A percentile compares a stretch with the other conserved stretches of the same genome.
phyloP scores from a whole-genome alignment of 371 early-diverging fungal species.

The Globomyces sp. region DNA sequence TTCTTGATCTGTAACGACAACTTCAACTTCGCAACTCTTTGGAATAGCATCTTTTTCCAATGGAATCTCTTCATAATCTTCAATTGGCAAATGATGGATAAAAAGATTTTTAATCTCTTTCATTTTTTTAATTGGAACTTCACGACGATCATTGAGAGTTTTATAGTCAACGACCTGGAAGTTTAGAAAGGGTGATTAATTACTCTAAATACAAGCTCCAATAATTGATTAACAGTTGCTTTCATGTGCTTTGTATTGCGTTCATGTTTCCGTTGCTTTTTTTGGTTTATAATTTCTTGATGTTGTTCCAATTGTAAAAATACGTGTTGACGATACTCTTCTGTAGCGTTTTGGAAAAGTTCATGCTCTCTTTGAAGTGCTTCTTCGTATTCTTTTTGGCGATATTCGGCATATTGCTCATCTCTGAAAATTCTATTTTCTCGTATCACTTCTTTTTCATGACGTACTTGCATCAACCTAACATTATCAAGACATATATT shows the following conservation, averaged over 20 bases:
- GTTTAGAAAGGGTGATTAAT: neutral
- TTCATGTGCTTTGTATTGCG: slow-evolving; percentile 26
- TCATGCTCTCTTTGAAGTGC: slow-evolving; percentile 43
- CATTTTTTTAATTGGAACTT: slow-evolving; percentile 38
- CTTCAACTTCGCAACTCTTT: slow-evolving; percentile 6
- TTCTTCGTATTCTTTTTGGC: slow-evolving; percentile 51
- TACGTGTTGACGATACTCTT: slow-evolving; percentile 39
- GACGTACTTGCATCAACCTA: slow-evolving; percentile 49
- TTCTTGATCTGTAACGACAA: neutral
- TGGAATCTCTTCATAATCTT: slow-evolving; percentile 28
- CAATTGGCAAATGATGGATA: slow-evolving; percentile 36
- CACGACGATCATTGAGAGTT: slow-evolving; percentile 43
- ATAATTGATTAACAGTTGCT: slow-evolving; percentile 41
- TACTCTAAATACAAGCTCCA: slow-evolving; percentile 48
- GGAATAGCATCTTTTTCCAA: slow-evolving; percentile 37
- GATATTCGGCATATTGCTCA: slow-evolving; percentile 48
- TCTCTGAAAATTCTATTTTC: slow-evolving; percentile 49
- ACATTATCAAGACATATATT: neutral
- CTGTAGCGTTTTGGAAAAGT: slow-evolving; percentile 30
- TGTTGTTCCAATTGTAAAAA: slow-evolving; percentile 46
- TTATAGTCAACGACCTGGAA: slow-evolving; percentile 44
- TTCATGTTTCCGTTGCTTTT: slow-evolving; percentile 33
- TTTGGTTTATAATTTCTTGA: slow-evolving; percentile 41
- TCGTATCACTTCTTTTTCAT: slow-evolving; percentile 53
- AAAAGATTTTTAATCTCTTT: slow-evolving; percentile 55